Percentiles rank a stretch among this genome's conserved stretches.
Evolutionary conservation across 805 yeast genomes (phyloP).

Genomic region (Yarrowia sp.): DNA sequence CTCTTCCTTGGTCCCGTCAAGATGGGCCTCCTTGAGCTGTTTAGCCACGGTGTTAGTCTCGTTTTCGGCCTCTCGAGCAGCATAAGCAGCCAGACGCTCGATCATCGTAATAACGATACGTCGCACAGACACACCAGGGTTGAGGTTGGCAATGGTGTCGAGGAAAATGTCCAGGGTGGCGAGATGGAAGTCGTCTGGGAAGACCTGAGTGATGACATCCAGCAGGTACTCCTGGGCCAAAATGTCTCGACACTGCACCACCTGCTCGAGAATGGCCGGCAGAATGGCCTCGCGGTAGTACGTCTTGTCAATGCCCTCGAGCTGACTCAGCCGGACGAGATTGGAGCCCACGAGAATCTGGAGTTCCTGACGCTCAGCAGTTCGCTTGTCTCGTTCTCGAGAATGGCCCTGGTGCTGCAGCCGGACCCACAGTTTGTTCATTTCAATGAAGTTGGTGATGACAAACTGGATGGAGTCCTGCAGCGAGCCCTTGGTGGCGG

Average conservation of each 20-base stretch:
- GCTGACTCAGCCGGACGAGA: constrained; percentile 80
- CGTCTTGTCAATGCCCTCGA: constrained; percentile 61
- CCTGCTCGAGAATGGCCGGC: constrained; percentile 82
- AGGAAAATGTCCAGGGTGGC: constrained; percentile 66
- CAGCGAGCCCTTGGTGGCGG: constrained; percentile 41
- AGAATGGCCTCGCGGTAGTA: constrained; percentile 51
- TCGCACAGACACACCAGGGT: constrained; percentile 65
- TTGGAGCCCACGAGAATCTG: constrained; percentile 92
- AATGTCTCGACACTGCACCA: constrained; percentile 85
- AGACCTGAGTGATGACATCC: constrained; percentile 89
- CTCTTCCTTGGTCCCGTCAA: not conserved
- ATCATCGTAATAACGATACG: constrained; percentile 67
- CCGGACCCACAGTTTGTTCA: constrained; percentile 98
- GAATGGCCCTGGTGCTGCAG: constrained; percentile 94
- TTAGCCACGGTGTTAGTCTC: constrained; percentile 23
- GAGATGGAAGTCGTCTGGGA: constrained; percentile 89
- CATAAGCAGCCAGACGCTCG: constrained; percentile 46
- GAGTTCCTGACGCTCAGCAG: constrained; percentile 78
- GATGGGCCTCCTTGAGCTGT: constrained; percentile 6
- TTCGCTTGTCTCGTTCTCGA: constrained; percentile 69
- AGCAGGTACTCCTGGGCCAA: constrained; percentile 88
- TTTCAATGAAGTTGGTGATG: constrained; percentile 84
- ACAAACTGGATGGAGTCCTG: constrained; percentile 74
- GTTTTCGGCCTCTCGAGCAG: constrained; percentile 32
- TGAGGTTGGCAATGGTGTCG: constrained; percentile 60